Conservation (phyloP, 164 flowering plant genomes). For the Stephania yunnanensis region DNA sequence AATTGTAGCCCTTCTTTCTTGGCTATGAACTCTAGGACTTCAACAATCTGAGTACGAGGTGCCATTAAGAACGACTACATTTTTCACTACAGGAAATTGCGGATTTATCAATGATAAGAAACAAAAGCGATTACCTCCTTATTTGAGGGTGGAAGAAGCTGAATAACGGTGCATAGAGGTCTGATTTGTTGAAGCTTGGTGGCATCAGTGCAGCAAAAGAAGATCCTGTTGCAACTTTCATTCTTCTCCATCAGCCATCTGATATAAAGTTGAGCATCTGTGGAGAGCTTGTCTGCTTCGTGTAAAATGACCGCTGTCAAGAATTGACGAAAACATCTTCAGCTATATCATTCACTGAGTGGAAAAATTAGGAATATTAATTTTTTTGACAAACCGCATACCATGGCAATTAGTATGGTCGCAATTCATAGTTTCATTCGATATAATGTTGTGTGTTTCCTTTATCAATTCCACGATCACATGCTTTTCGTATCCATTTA, state of each 20-base stretch:
- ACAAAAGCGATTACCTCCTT: slow-evolving; percentile 39
- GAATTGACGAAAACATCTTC: background rate
- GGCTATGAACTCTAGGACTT: slow-evolving; percentile 56
- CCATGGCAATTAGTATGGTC: slow-evolving; percentile 34
- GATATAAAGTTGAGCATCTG: slow-evolving; percentile 49
- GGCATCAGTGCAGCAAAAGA: slow-evolving; percentile 62
- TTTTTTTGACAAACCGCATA: background rate
- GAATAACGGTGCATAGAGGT: slow-evolving; percentile 39
- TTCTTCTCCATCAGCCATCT: slow-evolving; percentile 57
- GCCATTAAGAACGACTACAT: background rate
- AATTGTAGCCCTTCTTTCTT: slow-evolving; percentile 41
- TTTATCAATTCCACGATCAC: slow-evolving; percentile 49
- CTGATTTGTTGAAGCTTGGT: slow-evolving; percentile 49
- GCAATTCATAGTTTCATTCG: slow-evolving; percentile 16
- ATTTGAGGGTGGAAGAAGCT: slow-evolving; percentile 53
- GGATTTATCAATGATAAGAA: background rate
- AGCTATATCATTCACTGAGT: background rate
- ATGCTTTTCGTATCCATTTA: slow-evolving; percentile 62
- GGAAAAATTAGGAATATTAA: background rate
- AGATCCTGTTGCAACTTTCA: slow-evolving; percentile 42
- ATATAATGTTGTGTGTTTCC: slow-evolving; percentile 24
- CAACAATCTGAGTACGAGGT: slow-evolving; percentile 33
- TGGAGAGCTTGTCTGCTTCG: slow-evolving; percentile 57
- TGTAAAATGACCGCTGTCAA: slow-evolving; percentile 50
- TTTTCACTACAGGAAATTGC: background rate